These are phyloP conservation scores for Cryptosporidium parvum DNA, from an alignment of 169 alveolate species.

Conservation along the genomic window DNA sequence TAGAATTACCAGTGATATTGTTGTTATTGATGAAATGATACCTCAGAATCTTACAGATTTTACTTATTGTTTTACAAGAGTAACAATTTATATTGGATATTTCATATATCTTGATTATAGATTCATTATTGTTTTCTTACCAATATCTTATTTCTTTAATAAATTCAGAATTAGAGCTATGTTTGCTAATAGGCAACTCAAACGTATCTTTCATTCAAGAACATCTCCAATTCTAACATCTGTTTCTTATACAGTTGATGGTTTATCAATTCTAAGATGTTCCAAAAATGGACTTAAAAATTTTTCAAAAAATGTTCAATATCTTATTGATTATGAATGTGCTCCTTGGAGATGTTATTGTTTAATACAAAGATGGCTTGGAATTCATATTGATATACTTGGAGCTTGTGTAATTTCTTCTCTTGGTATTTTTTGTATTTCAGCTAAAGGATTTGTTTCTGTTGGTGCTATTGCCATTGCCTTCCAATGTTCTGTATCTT, in stretches of 20 bases:
- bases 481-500: conserved; percentile 41
- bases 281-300: conserved; percentile 26
- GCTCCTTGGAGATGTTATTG: conserved; percentile 76
- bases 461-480: conserved; percentile 67
- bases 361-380: conserved; percentile 68
- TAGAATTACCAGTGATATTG: conserved; percentile 77
- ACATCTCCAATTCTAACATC: conserved; percentile 54
- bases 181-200: conserved; percentile 48
- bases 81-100: conserved; percentile 59
- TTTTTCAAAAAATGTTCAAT: neutral
- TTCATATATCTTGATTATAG: conserved; percentile 51
- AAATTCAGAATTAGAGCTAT: conserved; percentile 34
- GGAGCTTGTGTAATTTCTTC: conserved; percentile 64
- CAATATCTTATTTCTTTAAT: conserved; percentile 20
- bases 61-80: conserved; percentile 20
- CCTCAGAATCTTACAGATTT: conserved; percentile 68
- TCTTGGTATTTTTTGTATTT: conserved; percentile 61
- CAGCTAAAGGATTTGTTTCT: conserved; percentile 40
- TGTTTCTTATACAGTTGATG: conserved; percentile 48
- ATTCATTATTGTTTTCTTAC: conserved; percentile 24
- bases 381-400: conserved; percentile 51
- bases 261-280: conserved; percentile 45
- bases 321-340: conserved; percentile 59
- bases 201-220: conserved; percentile 57
- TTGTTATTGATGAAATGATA: conserved; percentile 68